These are phyloP conservation scores for Pleurotus djamor DNA, from an alignment of 768 basidiomycete genomes.

Conservation along the genomic window DNA sequence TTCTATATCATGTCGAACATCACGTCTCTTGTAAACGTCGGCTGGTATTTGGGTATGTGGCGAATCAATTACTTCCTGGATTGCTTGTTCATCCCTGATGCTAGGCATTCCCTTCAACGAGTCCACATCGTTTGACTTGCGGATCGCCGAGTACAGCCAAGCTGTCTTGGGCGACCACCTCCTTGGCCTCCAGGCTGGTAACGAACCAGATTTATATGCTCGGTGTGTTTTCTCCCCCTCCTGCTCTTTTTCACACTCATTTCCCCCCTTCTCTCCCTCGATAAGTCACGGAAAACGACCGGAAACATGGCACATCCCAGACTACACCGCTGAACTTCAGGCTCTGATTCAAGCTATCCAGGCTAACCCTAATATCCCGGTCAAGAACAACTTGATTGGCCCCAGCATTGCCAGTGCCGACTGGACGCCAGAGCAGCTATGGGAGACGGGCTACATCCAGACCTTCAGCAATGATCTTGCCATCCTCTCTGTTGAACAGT, in stretches of 20 bases:
- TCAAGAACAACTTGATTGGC: constrained; percentile 21
- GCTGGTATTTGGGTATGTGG: constrained; percentile 49
- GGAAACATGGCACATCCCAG: neutral
- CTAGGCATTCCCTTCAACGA: constrained; percentile 50
- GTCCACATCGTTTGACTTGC: constrained; percentile 35
- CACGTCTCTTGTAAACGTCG: constrained; percentile 39
- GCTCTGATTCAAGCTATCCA: constrained; percentile 29
- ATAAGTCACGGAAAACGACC: constrained; percentile 7
- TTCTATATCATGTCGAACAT: constrained; percentile 53
- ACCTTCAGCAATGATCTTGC: constrained; percentile 10
- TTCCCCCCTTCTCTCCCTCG: constrained; percentile 5
- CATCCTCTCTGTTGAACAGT: constrained; percentile 15
- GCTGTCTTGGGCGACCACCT: constrained; percentile 49
- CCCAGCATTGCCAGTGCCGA: constrained; percentile 11
- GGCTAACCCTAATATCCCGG: constrained; percentile 18
- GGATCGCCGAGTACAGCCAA: constrained; percentile 46
- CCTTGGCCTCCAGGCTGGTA: constrained; percentile 52
- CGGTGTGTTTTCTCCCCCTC: constrained; percentile 11
- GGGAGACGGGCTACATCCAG: constrained; percentile 11
- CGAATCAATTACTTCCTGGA: neutral
- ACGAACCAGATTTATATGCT: constrained; percentile 62
- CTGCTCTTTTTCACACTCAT: neutral
- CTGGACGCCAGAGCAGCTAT: constrained; percentile 17
- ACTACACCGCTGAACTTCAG: constrained; percentile 24
- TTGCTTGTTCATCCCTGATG: neutral